phyloP scores from a whole-genome alignment of 352 stramenopile species.

The Phytopythium cucurbitacearum region DNA sequence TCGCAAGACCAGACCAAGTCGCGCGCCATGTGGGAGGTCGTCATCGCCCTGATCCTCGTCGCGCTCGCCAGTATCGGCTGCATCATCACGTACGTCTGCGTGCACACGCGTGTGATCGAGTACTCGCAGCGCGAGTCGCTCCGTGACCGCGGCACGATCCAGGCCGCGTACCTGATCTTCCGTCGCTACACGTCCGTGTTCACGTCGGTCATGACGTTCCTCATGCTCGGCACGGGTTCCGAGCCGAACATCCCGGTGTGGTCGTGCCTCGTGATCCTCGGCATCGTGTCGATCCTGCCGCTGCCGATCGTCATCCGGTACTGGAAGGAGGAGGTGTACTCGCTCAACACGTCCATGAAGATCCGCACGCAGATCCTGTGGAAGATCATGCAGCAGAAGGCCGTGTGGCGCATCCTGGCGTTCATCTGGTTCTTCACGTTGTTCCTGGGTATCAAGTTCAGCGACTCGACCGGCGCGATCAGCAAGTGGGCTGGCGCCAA shows the following conservation, averaged over 20 bases:
- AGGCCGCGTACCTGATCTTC: conserved; percentile 61
- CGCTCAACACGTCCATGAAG: conserved; percentile 52
- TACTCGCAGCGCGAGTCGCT: conserved; percentile 60
- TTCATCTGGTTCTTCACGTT: conserved; percentile 63
- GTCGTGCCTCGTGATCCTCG: conserved; percentile 39
- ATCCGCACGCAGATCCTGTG: conserved; percentile 58
- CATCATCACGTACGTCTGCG: conserved; percentile 62
- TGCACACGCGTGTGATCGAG: conserved; percentile 62
- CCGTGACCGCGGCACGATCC: conserved; percentile 47
- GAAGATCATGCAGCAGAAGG: conserved; percentile 79
- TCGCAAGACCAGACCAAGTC: conserved; percentile 6
- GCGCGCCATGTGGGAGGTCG: conserved; percentile 22
- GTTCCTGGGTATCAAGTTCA: conserved; percentile 57
- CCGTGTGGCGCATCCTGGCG: conserved; percentile 59
- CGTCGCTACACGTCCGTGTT: conserved; percentile 48
- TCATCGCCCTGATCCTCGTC: conserved; percentile 37
- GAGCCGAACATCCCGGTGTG: conserved; percentile 38
- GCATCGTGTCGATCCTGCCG: conserved; percentile 46
- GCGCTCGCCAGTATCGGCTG: conserved; percentile 47
- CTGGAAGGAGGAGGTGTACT: conserved; percentile 69
- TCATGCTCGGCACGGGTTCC: conserved; percentile 29
- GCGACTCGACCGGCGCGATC: conserved; percentile 33
- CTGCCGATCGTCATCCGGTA: conserved; percentile 43
- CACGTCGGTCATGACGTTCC: conserved; percentile 47
- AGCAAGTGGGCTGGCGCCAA: conserved; percentile 33